Evolutionary conservation across 2,329 filamentous ascomycete genomes (phyloP).

Genomic region (Ophiostoma montium): DNA sequence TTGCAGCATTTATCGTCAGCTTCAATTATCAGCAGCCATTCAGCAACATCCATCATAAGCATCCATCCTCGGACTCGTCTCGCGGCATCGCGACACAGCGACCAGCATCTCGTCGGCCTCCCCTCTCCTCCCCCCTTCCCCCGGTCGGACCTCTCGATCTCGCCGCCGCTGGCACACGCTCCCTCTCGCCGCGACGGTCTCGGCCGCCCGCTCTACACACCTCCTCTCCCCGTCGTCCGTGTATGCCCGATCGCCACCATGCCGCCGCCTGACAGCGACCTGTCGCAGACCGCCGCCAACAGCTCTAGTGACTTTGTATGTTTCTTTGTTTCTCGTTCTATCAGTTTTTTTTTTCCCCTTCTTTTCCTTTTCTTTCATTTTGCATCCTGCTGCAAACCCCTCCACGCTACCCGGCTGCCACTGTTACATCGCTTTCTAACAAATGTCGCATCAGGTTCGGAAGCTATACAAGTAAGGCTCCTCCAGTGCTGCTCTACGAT

Average conservation of each 20-base stretch:
- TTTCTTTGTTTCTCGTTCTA: conserved; percentile 18
- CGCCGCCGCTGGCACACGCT: no score
- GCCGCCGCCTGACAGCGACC: conserved; percentile 24
- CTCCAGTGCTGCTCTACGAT: background rate
- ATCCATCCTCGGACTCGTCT: no score
- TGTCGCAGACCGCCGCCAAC: conserved; percentile 37
- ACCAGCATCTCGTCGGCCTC: background rate
- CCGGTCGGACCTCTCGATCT: no score
- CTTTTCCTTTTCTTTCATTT: background rate
- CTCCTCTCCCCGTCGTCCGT: background rate
- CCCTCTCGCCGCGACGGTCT: background rate
- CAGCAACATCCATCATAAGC: no score
- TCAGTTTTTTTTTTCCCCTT: background rate
- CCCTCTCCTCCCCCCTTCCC: background rate
- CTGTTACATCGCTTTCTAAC: conserved; percentile 6
- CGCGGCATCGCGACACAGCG: no score
- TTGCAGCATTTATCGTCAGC: no score
- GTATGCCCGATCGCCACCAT: conserved; percentile 6
- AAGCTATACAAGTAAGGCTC: conserved; percentile 85
- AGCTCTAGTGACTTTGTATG: conserved; percentile 94
- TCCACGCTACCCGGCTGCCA: background rate
- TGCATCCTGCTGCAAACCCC: background rate
- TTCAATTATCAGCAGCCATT: no score
- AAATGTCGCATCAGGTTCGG: conserved; percentile 52
- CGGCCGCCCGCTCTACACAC: background rate